These are phyloP conservation scores for Candida argentea DNA, from an alignment of 805 yeast species.

Conservation along the genomic window DNA sequence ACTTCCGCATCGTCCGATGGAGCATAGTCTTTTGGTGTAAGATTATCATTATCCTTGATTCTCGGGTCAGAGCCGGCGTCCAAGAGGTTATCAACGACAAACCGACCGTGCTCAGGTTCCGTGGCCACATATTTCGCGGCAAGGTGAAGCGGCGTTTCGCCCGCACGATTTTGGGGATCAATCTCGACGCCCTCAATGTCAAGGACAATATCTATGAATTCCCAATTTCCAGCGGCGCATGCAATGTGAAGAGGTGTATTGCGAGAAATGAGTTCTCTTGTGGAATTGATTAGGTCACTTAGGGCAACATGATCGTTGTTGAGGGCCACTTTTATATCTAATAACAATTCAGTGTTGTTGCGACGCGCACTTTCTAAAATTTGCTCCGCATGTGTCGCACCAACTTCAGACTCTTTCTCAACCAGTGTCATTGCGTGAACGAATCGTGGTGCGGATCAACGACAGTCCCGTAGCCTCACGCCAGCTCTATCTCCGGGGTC, in stretches of 20 bases:
- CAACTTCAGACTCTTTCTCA: slow-evolving; percentile 25
- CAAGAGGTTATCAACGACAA: slow-evolving; percentile 66
- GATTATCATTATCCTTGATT: slow-evolving; percentile 35
- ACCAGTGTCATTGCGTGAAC: slow-evolving; percentile 22
- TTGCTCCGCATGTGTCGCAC: slow-evolving; percentile 71
- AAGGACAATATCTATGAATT: slow-evolving; percentile 67
- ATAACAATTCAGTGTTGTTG: slow-evolving; percentile 70
- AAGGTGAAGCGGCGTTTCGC: slow-evolving; percentile 83
- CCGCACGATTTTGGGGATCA: slow-evolving; percentile 69
- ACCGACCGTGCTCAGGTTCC: slow-evolving; percentile 80
- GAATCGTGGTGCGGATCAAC: too few species aligned
- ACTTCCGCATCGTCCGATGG: slow-evolving; percentile 45
- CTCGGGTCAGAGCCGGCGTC: slow-evolving; percentile 88
- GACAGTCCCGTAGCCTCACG: not conserved
- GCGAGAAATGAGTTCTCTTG: slow-evolving; percentile 62
- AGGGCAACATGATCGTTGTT: slow-evolving; percentile 29
- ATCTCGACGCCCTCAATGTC: slow-evolving; percentile 89
- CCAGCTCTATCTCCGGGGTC: not conserved
- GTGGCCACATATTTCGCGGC: slow-evolving; percentile 69
- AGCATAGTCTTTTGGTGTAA: slow-evolving; percentile 68
- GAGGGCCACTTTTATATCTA: slow-evolving; percentile 40
- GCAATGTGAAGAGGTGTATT: slow-evolving; percentile 78
- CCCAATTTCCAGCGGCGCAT: slow-evolving; percentile 75
- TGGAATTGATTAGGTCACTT: slow-evolving; percentile 48
- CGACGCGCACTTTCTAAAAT: slow-evolving; percentile 80